These are phyloP conservation scores for Mortierella sp. DNA, from an alignment of 371 early-diverging fungal species.

Conservation along the genomic window DNA sequence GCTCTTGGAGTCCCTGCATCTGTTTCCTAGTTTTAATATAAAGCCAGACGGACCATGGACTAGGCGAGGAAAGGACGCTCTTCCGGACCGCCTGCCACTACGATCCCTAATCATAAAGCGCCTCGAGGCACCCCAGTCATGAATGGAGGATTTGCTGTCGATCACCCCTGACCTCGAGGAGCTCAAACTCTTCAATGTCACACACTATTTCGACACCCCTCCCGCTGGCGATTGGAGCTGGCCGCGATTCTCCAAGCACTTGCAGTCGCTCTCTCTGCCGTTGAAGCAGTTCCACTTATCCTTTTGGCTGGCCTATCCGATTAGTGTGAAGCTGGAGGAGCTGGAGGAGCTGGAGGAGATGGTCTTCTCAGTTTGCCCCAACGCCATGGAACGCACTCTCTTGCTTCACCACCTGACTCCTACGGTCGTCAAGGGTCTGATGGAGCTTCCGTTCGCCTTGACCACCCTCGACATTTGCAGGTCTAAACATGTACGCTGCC, in stretches of 20 bases:
- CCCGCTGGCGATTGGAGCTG: background rate
- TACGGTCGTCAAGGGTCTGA: background rate
- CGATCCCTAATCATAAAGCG: background rate
- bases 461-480: background rate
- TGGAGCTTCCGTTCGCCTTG: background rate
- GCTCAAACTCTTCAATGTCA: background rate
- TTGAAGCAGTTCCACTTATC: background rate
- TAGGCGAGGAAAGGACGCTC: background rate
- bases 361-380: background rate
- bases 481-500: background rate
- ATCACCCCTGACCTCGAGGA: background rate
- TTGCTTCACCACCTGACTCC: background rate
- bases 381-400: background rate
- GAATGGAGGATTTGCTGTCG: background rate
- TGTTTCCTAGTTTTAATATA: background rate
- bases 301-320: background rate
- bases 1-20: background rate
- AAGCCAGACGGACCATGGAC: background rate
- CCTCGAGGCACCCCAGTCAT: background rate
- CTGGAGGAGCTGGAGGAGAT: background rate
- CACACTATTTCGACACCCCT: background rate
- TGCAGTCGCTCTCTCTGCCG: background rate
- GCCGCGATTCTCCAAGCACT: background rate
- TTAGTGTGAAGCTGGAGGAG: background rate
- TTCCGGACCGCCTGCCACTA: background rate